Percentiles rank a stretch among this genome's conserved stretches.
Conservation (phyloP, 2,329 filamentous ascomycete genomes). For the Fusarium oligoseptatum region DNA sequence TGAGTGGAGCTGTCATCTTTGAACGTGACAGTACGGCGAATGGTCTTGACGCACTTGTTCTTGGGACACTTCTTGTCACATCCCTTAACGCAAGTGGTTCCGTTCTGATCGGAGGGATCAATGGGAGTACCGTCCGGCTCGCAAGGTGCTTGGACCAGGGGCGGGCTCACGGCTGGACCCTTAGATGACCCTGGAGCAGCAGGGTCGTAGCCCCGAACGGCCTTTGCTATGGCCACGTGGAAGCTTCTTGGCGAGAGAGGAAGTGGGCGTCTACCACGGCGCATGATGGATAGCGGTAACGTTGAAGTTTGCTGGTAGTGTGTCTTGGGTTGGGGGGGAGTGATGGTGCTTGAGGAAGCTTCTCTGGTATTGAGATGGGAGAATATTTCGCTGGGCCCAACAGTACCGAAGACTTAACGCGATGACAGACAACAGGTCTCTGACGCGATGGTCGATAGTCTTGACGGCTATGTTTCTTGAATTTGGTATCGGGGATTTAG, state of each 20-base stretch:
- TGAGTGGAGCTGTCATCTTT: slow-evolving; percentile 7
- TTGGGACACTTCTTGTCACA: slow-evolving; percentile 8
- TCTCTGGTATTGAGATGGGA: neutral
- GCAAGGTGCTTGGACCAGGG: neutral
- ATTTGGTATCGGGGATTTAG: neutral
- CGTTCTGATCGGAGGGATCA: neutral
- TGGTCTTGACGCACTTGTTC: neutral
- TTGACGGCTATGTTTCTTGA: neutral
- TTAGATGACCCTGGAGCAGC: neutral
- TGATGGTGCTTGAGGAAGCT: neutral
- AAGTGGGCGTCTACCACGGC: neutral
- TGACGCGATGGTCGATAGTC: neutral
- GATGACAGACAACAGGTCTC: neutral
- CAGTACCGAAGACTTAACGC: neutral
- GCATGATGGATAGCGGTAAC: slow-evolving; percentile 1
- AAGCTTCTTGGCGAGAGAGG: slow-evolving; percentile 22
- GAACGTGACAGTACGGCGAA: slow-evolving; percentile 1
- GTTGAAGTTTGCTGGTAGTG: neutral
- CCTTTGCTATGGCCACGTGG: neutral
- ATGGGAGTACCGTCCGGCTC: neutral
- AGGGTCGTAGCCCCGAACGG: neutral
- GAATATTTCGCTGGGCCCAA: neutral
- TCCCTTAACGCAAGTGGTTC: slow-evolving; percentile 4
- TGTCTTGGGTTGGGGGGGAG: neutral
- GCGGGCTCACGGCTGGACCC: neutral